Conservation (phyloP, 495 filamentous ascomycete genomes). For the Aspergillus nanangensis region DNA sequence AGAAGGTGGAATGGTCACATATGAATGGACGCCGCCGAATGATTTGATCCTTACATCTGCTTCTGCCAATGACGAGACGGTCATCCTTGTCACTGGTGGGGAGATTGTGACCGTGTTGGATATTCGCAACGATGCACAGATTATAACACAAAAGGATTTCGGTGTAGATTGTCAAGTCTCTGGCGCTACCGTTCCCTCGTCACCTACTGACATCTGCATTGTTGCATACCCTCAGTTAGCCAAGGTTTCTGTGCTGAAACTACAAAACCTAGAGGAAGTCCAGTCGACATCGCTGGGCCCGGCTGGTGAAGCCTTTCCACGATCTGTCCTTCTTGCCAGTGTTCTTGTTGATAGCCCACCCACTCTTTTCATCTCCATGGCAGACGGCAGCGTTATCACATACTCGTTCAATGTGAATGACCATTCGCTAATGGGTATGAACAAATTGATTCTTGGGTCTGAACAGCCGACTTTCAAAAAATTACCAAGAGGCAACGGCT, state of each 20-base stretch:
- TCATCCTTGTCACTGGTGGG: constrained; percentile 73
- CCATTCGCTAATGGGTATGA: constrained; percentile 62
- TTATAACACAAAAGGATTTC: constrained; percentile 55
- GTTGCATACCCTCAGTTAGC: constrained; percentile 83
- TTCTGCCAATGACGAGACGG: constrained; percentile 61
- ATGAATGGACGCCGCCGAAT: constrained; percentile 61
- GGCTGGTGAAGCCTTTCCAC: constrained; percentile 66
- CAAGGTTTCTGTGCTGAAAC: constrained; percentile 62
- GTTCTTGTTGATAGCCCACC: constrained; percentile 60
- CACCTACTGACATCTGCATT: constrained; percentile 53
- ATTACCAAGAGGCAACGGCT: constrained; percentile 57
- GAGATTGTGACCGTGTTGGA: constrained; percentile 61
- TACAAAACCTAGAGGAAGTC: constrained; percentile 58
- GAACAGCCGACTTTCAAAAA: constrained; percentile 76
- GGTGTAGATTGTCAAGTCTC: constrained; percentile 69
- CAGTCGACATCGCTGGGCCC: constrained; percentile 56
- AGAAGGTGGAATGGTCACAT: constrained; percentile 62
- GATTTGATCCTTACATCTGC: constrained; percentile 68
- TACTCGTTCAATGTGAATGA: constrained; percentile 63
- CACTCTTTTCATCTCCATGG: constrained; percentile 88
- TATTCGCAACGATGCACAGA: constrained; percentile 51
- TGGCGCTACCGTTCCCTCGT: constrained; percentile 64
- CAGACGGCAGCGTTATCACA: constrained; percentile 86
- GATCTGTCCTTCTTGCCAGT: constrained; percentile 73
- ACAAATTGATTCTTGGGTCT: constrained; percentile 80